Evolutionary conservation across 768 basidiomycete species (phyloP).

Genomic region (Leccinum subgranulosum): DNA sequence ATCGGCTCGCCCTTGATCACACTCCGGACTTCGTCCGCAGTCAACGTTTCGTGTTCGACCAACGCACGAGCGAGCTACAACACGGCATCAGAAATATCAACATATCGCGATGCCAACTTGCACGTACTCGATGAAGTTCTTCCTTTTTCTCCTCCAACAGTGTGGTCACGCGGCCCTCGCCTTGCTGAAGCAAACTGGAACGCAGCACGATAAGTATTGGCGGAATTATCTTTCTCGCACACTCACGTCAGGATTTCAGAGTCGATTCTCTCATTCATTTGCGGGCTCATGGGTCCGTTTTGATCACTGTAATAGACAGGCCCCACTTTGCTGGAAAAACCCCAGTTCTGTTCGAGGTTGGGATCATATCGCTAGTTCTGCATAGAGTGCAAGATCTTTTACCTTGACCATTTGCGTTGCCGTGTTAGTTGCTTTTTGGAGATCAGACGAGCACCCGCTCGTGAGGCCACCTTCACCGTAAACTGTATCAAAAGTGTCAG

Average conservation of each 20-base stretch:
- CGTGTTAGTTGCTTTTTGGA: conserved; percentile 72
- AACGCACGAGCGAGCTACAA: conserved; percentile 82
- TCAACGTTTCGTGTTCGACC: conserved; percentile 93
- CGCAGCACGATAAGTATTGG: neutral
- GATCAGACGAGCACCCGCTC: conserved; percentile 89
- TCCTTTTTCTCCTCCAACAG: conserved; percentile 65
- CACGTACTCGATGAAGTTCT: conserved; percentile 70
- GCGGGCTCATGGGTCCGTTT: conserved; percentile 66
- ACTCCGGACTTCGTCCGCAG: conserved; percentile 78
- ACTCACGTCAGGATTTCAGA: conserved; percentile 79
- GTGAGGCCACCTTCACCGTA: conserved; percentile 87
- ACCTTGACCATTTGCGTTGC: conserved; percentile 91
- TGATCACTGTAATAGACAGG: conserved; percentile 80
- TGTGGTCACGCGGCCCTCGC: conserved; percentile 61
- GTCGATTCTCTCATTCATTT: conserved; percentile 83
- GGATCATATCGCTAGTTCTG: neutral
- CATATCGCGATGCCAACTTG: neutral
- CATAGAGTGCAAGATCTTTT: conserved; percentile 17
- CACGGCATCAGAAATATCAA: too few species aligned
- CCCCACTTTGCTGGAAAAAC: conserved; percentile 75
- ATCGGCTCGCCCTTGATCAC: conserved; percentile 84
- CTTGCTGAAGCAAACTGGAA: conserved; percentile 59
- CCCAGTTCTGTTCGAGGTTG: conserved; percentile 53
- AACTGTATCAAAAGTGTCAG: conserved; percentile 43
- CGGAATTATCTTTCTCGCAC: neutral